Percentiles rank a stretch among this genome's conserved stretches.
phyloP scores from a whole-genome alignment of 208 protist genomes.

The Wallacemonas rigidus region DNA sequence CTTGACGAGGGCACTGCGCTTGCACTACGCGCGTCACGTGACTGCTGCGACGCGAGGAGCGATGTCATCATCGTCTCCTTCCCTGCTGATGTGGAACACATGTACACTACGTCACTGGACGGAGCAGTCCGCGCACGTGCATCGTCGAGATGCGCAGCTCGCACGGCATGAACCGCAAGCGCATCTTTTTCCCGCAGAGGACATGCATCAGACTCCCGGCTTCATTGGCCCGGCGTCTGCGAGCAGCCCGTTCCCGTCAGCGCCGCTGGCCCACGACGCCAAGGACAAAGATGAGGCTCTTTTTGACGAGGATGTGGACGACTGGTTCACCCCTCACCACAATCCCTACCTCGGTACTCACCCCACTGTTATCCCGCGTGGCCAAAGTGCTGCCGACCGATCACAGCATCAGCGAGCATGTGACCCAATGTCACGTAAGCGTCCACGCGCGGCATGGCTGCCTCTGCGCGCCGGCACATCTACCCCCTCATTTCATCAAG shows the following conservation, averaged over 20 bases:
- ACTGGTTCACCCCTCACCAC: background rate
- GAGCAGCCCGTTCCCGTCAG: too few species aligned
- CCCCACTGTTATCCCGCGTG: background rate
- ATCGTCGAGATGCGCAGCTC: background rate
- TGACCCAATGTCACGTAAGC: too few species aligned
- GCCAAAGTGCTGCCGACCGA: too few species aligned
- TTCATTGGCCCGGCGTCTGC: too few species aligned
- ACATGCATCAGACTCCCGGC: background rate
- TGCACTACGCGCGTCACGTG: too few species aligned
- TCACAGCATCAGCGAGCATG: too few species aligned
- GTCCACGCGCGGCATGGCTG: too few species aligned
- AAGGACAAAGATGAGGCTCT: too few species aligned
- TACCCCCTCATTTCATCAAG: too few species aligned
- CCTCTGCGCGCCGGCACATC: too few species aligned
- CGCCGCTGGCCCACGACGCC: too few species aligned
- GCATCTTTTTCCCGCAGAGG: background rate
- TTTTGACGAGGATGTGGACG: background rate
- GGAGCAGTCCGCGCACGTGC: background rate
- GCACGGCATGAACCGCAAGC: slow-evolving; percentile 8
- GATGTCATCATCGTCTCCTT: background rate
- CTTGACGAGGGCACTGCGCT: too few species aligned
- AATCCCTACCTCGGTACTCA: background rate
- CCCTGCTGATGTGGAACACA: background rate
- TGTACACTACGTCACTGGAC: background rate
- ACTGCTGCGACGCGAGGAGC: background rate